Percentiles rank a stretch among this genome's conserved stretches.
These are phyloP conservation scores for Arachis stenosperma DNA, from an alignment of 306 rosid species.

Conservation along the genomic window DNA sequence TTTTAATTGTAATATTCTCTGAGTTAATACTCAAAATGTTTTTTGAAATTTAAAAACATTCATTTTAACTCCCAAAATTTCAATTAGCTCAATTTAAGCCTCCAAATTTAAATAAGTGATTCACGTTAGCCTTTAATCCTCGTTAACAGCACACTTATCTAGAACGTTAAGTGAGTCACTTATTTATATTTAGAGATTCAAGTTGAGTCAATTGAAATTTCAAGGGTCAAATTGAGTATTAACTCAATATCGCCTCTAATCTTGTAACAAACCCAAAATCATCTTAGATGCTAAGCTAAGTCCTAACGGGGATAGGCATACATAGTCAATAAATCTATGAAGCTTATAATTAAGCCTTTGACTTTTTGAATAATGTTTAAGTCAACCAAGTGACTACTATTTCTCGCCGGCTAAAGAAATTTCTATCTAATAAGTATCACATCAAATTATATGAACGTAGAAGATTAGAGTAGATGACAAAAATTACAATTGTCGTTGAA, in stretches of 20 bases:
- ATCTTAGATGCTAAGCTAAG: neutral
- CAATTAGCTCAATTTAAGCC: no score
- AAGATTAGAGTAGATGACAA: neutral
- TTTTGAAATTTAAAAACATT: neutral
- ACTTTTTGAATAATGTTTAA: conserved; percentile 35
- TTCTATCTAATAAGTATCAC: conserved; percentile 38
- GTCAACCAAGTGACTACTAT: conserved; percentile 49
- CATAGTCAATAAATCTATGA: neutral
- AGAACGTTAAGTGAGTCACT: no score
- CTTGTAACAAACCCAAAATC: neutral
- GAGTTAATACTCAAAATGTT: no score
- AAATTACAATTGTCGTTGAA: no score
- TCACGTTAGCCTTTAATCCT: no score
- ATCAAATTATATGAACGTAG: conserved; percentile 32
- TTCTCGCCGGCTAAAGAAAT: conserved; percentile 37
- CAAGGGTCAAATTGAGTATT: no score
- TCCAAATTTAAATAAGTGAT: no score
- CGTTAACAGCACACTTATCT: no score
- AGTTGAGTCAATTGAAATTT: no score
- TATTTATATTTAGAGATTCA: no score
- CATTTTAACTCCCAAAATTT: neutral
- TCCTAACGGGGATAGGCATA: conserved; percentile 16
- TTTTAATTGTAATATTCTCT: no score
- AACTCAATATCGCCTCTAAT: no score
- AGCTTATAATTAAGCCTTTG: conserved; percentile 29